A percentile compares a stretch with the other conserved stretches of the same genome.
phyloP scores from a whole-genome alignment of 1,284 basidiomycete species.

The Apiotrichum montevideense region DNA sequence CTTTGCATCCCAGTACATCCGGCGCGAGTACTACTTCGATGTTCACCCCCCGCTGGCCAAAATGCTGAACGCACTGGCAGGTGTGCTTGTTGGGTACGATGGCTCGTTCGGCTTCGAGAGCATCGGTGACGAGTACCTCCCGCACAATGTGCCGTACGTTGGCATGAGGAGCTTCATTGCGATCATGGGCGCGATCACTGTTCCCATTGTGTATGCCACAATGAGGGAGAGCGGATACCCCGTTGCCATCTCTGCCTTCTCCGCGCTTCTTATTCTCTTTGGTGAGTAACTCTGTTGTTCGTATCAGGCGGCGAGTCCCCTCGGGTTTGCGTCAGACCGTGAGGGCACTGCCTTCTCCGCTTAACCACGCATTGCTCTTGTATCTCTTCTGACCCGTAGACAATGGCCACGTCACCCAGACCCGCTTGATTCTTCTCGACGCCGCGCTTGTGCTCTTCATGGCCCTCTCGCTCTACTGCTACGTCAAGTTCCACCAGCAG shows the following conservation, averaged over 20 bases:
- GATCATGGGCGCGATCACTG: constrained; percentile 78
- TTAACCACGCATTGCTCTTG: too few species aligned
- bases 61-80: constrained; percentile 81
- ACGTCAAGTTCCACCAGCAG: constrained; percentile 90
- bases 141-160: constrained; percentile 75
- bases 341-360: too few species aligned
- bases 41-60: constrained; percentile 97
- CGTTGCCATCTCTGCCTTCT: constrained; percentile 78
- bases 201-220: constrained; percentile 87
- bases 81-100: constrained; percentile 95
- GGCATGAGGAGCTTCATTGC: constrained; percentile 90
- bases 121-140: constrained; percentile 83
- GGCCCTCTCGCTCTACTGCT: constrained; percentile 86
- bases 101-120: constrained; percentile 89
- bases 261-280: constrained; percentile 75
- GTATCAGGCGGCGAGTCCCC: too few species aligned
- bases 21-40: constrained; percentile 95
- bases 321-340: too few species aligned
- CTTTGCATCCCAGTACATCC: constrained; percentile 87
- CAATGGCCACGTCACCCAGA: constrained; percentile 92
- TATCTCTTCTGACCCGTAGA: constrained; percentile 52
- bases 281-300: constrained; percentile 54
- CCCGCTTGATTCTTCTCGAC: constrained; percentile 91
- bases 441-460: constrained; percentile 95
- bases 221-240: constrained; percentile 98